Base-by-base conservation (phyloP, 257 asterid genomes). In the Petunia secreta region DNA sequence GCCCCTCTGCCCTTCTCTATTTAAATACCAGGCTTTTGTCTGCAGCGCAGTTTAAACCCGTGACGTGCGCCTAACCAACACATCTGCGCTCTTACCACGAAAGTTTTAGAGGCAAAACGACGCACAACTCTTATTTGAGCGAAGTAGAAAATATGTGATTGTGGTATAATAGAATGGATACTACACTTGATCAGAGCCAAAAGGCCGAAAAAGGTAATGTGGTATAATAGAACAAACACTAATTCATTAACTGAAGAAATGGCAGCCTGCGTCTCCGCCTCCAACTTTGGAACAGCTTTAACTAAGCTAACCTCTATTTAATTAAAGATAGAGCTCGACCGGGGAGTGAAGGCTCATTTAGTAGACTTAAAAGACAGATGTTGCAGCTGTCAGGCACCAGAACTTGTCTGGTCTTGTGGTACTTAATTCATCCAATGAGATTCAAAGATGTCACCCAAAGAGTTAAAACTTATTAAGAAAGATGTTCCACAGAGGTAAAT, bases 261-360 rank as follows among this genome's bases (percentile, higher is more conserved):
- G 43, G 38, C 54, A 0, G 55, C 38, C 15, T 41, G 54, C 54
- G 2, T 66, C 6, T 66, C 9, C 5, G 74, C n/a, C 52, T 40
- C 75, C 14, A 0, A 3, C 55, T 67, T 16, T 43, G 8, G 55
- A 8, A 67, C 55, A 68, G 16, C 8, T 50, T 43, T n/a, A 6
- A 68, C 57, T 43, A 68, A 44, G n/a, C 75, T n/a, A 68, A 68
- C 40, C 57, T n/a, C 44, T 41, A 43, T 13, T 68, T 50, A 68
- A 68, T 43, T 68, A 68, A 68, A 4, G 8, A 68, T 8, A 67
- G 65, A 67, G 39, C 39, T n/a, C 16, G 4, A 55, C 14, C 8
- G 40, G 6, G 57, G 57, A 68, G 9, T 68, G 40, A 68, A 44
- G 15, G n/a, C 57, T 8, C 40, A 68, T 68, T 68, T 67, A 68